These are phyloP conservation scores for Colletotrichum kahawae DNA, from an alignment of 2,329 filamentous ascomycete species.

Conservation along the genomic window DNA sequence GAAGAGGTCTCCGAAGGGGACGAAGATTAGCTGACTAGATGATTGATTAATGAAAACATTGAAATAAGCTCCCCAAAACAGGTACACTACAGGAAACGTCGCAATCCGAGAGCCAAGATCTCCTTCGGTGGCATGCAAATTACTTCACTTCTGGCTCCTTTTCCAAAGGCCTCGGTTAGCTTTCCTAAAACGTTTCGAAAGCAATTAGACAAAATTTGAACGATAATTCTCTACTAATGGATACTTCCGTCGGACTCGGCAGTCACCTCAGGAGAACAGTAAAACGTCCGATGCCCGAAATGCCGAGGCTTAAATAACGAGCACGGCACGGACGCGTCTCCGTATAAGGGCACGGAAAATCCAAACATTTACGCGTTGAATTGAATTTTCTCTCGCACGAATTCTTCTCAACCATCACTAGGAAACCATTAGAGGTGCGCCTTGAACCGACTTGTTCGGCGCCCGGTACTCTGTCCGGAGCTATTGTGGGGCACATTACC, in stretches of 20 bases:
- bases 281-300: not conserved
- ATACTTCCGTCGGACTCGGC: not conserved
- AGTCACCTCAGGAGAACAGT: not conserved
- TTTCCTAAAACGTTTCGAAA: not conserved
- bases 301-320: not conserved
- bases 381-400: not conserved
- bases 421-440: not conserved
- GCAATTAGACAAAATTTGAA: not conserved
- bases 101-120: not conserved
- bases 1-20: not conserved
- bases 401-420: not conserved
- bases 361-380: not conserved
- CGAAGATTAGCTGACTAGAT: not conserved
- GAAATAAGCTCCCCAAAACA: too few species aligned
- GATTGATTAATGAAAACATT: too few species aligned
- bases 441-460: not conserved
- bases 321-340: not conserved
- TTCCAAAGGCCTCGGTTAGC: not conserved
- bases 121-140: not conserved
- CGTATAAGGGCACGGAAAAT: not conserved
- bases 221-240: not conserved
- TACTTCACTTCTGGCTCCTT: not conserved
- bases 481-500: not conserved
- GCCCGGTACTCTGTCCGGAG: not conserved
- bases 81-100: not conserved